Conservation (phyloP, 2,329 filamentous ascomycete genomes). For the Fusarium multiceps region DNA sequence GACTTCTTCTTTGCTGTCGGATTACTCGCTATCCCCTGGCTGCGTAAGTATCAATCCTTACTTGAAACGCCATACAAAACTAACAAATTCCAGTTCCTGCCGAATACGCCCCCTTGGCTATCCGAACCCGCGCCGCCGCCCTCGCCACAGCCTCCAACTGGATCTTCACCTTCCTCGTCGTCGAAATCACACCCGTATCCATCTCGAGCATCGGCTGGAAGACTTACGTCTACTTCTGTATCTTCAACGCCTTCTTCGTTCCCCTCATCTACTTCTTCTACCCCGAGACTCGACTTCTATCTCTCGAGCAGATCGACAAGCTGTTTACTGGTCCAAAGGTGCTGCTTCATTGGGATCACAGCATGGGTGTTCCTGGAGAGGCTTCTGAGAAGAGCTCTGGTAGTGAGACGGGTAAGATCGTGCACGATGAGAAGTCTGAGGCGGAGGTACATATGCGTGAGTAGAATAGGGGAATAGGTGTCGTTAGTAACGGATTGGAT, state of each 20-base stretch:
- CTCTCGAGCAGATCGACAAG: conserved; percentile 62
- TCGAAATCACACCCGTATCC: conserved; percentile 53
- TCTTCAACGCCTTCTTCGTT: conserved; percentile 54
- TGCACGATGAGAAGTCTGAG: conserved; percentile 39
- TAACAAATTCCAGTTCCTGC: conserved; percentile 50
- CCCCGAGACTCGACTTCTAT: conserved; percentile 60
- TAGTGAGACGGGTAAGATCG: conserved; percentile 26
- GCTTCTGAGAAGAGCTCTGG: conserved; percentile 29
- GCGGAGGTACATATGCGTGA: conserved; percentile 21
- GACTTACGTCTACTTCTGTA: conserved; percentile 54
- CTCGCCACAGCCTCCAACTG: conserved; percentile 55
- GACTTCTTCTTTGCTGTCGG: conserved; percentile 57
- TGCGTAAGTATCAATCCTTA: conserved; percentile 40
- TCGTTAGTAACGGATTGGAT: not conserved
- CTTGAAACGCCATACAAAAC: not conserved
- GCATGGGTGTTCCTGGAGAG: conserved; percentile 49
- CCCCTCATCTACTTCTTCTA: conserved; percentile 61
- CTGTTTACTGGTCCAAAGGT: conserved; percentile 51
- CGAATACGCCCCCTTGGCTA: conserved; percentile 56
- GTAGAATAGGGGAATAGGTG: not conserved
- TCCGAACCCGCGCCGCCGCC: conserved; percentile 53
- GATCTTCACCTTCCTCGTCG: conserved; percentile 52
- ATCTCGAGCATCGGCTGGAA: conserved; percentile 53
- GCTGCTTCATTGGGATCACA: conserved; percentile 48
- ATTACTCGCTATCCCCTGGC: conserved; percentile 54